phyloP scores from a whole-genome alignment of 2,329 filamentous ascomycete species.

The Alternaria longipes region DNA sequence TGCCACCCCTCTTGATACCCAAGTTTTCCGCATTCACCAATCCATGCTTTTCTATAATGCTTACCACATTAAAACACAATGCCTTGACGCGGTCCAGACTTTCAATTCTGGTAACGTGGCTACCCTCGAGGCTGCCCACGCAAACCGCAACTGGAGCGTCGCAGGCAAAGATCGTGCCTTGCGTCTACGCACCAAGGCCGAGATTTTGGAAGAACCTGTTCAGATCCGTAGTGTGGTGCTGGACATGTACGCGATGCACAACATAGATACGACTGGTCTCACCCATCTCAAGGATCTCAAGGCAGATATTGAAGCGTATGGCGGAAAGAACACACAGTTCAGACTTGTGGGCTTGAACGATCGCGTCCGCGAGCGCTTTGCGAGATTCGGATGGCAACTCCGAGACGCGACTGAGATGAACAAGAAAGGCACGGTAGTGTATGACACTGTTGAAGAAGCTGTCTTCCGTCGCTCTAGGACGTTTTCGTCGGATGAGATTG shows the following conservation, averaged over 20 bases:
- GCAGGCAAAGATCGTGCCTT: conserved; percentile 59
- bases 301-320: conserved; percentile 60
- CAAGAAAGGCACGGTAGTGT: conserved; percentile 25
- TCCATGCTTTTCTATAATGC: conserved; percentile 70
- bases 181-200: conserved; percentile 55
- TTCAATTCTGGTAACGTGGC: conserved; percentile 55
- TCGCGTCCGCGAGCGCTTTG: conserved; percentile 48
- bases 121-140: conserved; percentile 46
- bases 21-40: conserved; percentile 66
- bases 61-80: conserved; percentile 60
- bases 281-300: conserved; percentile 60
- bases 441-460: conserved; percentile 26
- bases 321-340: conserved; percentile 58
- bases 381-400: conserved; percentile 47
- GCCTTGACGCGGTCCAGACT: conserved; percentile 62
- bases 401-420: conserved; percentile 14
- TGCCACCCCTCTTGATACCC: conserved; percentile 58
- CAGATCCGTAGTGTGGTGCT: conserved; percentile 61
- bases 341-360: conserved; percentile 61
- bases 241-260: conserved; percentile 62
- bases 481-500: conserved; percentile 20
- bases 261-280: conserved; percentile 64
- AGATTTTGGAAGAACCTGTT: conserved; percentile 46
- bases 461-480: conserved; percentile 18
- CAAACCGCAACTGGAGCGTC: conserved; percentile 65